These are phyloP conservation scores for Neonectria punicea DNA, from an alignment of 2,329 filamentous ascomycete genomes.

Conservation along the genomic window DNA sequence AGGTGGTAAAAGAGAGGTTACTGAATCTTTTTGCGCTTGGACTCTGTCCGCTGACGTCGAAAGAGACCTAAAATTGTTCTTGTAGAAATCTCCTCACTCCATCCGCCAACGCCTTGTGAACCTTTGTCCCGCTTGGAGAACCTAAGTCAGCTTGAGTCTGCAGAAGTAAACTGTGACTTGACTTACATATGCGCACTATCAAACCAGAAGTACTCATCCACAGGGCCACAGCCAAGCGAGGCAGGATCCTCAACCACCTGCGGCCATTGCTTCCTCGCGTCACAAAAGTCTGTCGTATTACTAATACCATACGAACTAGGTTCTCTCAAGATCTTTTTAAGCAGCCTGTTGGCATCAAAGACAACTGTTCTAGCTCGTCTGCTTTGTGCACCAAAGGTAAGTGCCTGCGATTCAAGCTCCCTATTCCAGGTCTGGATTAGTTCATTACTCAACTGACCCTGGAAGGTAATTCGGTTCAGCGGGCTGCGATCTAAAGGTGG, in stretches of 20 bases:
- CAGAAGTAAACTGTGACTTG: background rate
- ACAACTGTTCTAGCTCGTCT: background rate
- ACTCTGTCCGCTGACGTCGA: background rate
- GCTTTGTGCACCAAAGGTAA: background rate
- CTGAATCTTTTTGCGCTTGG: rapidly evolving
- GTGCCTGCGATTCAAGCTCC: background rate
- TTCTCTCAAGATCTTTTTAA: background rate
- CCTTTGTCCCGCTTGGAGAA: background rate
- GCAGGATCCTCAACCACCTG: background rate
- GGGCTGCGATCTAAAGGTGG: background rate
- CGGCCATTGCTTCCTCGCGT: background rate
- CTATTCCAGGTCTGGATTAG: background rate
- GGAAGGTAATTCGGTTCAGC: background rate
- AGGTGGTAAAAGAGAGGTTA: background rate
- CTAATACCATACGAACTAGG: background rate
- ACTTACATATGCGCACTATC: constrained; percentile 1
- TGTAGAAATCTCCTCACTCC: background rate
- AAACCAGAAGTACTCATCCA: background rate
- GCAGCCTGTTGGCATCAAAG: background rate
- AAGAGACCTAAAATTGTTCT: background rate
- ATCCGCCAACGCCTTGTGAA: constrained; percentile 2
- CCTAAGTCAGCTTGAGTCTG: background rate
- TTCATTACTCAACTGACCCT: background rate
- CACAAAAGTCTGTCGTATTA: background rate
- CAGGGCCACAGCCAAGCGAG: background rate